Base-by-base conservation (phyloP, 495 filamentous ascomycete species). In the Glarea lozoyensis region DNA sequence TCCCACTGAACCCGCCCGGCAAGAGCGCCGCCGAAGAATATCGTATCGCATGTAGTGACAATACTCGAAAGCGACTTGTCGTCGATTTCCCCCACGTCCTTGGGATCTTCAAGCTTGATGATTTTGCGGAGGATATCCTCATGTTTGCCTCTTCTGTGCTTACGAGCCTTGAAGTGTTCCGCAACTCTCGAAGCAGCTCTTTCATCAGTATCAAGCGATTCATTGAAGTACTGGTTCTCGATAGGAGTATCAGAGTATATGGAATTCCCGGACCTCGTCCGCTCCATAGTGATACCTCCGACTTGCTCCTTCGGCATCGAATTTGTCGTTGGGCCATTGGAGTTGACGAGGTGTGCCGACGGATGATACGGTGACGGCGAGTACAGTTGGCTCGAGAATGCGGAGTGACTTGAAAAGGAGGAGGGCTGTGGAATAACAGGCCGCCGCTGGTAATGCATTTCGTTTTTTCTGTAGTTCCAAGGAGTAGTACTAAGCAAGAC, bases 21-120 rank as follows among this genome's bases (percentile, higher is more conserved):
- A 10, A 76, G 54, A 4, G 55, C 57, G n/a, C 67, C 66, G 48
- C 60, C 58, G 56, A 75, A 76, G 60, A 76, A 75, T 34, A 76
- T 60, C 34, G 68, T 60, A 55, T 76, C 72, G 15, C 62, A 65
- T 19, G 70, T 65, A 15, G 60, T 67, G 49, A 76, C 69, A 39
- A 75, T 70, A 50, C 59, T 60, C 22, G 64, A 55, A 2, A 76
- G 62, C 10, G 65, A 63, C 12, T 64, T 60, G 50, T 72, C 65
- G 60, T 75, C 71, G 13, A 74, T 19, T 11, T 31, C 17, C 5
- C 24, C 37, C 16, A 25, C 13, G 59, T 72, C 69, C n/a, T 72
- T 32, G 13, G 19, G 22, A 20, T 24, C 12, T 30, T 35, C 21
- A 29, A 35, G 17, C 6, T 43, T 35, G 20, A 57, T 54, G 9